A percentile compares a stretch with the other conserved stretches of the same genome.
Evolutionary conservation across 371 early-diverging fungal species (phyloP).

Genomic region (Mortierella sp.): DNA sequence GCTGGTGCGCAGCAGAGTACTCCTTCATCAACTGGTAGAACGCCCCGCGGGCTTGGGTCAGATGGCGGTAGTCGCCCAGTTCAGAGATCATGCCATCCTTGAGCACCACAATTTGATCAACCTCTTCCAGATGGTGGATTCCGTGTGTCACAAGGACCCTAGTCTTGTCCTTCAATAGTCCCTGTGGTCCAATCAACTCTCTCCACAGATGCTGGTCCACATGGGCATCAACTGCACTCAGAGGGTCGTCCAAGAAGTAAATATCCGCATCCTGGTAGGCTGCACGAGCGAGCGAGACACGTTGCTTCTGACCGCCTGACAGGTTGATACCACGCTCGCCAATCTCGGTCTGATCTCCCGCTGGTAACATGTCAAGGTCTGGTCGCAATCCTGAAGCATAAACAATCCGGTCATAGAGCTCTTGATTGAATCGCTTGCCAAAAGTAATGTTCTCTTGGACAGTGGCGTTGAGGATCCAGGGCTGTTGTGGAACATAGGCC

Average conservation of each 20-base stretch:
- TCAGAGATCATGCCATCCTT: constrained; percentile 79
- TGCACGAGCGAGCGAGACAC: constrained; percentile 71
- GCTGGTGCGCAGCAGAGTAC: constrained; percentile 48
- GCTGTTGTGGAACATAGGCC: constrained; percentile 80
- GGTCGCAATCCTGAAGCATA: constrained; percentile 64
- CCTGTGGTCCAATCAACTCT: constrained; percentile 76
- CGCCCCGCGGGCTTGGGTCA: constrained; percentile 56
- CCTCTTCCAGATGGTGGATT: constrained; percentile 72
- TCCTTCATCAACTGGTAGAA: constrained; percentile 63
- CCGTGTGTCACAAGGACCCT: constrained; percentile 83
- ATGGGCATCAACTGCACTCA: constrained; percentile 85
- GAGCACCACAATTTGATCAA: constrained; percentile 75
- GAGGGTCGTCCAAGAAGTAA: constrained; percentile 79
- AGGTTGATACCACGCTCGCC: constrained; percentile 77
- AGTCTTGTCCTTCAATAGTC: constrained; percentile 74
- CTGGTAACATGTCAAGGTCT: constrained; percentile 77
- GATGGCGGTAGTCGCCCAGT: constrained; percentile 63
- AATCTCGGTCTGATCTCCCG: constrained; percentile 80
- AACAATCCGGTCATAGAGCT: constrained; percentile 67
- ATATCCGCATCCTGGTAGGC: constrained; percentile 79
- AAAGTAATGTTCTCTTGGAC: constrained; percentile 82
- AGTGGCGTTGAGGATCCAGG: constrained; percentile 83
- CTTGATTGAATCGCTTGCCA: constrained; percentile 69
- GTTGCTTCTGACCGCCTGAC: constrained; percentile 77
- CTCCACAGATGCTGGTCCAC: constrained; percentile 76